These are phyloP conservation scores for Echria macrotheca DNA, from an alignment of 495 filamentous ascomycete genomes.

Conservation along the genomic window DNA sequence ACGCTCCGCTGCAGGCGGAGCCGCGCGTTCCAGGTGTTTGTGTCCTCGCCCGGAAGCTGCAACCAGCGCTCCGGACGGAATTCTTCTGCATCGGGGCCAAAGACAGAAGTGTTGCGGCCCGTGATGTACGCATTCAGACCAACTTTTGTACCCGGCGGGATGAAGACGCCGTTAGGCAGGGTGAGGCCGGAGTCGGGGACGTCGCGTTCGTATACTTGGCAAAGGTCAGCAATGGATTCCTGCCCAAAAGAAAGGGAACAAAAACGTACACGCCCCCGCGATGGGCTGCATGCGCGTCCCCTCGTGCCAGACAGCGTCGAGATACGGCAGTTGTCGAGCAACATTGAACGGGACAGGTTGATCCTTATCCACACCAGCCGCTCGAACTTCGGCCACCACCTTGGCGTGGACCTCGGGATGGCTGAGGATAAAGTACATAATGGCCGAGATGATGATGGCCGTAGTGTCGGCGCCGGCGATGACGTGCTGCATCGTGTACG, in stretches of 20 bases:
- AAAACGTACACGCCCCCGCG: conserved; percentile 31
- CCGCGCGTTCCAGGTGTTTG: background rate
- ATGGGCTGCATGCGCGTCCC: conserved; percentile 53
- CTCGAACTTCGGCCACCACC: conserved; percentile 22
- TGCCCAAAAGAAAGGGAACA: conserved; percentile 13
- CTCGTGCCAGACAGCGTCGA: conserved; percentile 57
- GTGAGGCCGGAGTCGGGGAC: conserved; percentile 48
- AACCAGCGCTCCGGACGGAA: conserved; percentile 49
- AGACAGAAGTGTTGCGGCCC: conserved; percentile 38
- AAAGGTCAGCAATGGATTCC: background rate
- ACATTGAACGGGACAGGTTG: conserved; percentile 16
- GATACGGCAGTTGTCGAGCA: conserved; percentile 43
- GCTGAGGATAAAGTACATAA: conserved; percentile 31
- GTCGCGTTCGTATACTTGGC: conserved; percentile 38
- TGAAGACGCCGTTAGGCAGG: conserved; percentile 43
- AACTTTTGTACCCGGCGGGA: conserved; percentile 45
- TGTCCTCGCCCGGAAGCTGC: conserved; percentile 9
- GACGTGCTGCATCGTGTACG: conserved; percentile 18
- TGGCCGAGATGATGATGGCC: conserved; percentile 31
- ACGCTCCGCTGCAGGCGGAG: background rate
- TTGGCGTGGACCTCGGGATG: conserved; percentile 24
- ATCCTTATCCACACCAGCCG: conserved; percentile 3
- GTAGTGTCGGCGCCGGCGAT: conserved; percentile 43
- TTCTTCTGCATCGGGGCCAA: conserved; percentile 43
- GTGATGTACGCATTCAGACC: conserved; percentile 33